These are phyloP conservation scores for Sugiyamaella floridensis DNA, from an alignment of 805 yeast genomes.

Conservation along the genomic window DNA sequence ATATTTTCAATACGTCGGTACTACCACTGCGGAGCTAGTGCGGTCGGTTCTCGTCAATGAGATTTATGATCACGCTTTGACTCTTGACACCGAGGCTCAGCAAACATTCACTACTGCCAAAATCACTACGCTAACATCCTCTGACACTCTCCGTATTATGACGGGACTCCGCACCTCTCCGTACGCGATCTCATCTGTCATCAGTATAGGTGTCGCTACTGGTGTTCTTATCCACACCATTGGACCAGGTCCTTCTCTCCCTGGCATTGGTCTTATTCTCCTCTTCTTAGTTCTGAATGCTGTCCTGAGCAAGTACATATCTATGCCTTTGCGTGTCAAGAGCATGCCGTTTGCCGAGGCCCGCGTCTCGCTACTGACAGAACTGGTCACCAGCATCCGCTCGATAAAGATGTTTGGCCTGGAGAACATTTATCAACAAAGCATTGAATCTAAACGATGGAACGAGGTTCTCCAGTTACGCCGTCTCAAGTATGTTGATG, in stretches of 20 bases:
- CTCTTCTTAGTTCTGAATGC: constrained; percentile 28
- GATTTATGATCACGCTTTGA: constrained; percentile 58
- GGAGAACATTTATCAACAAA: constrained; percentile 64
- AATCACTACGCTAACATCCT: constrained; percentile 62
- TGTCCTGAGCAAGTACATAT: constrained; percentile 27
- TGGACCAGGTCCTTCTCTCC: constrained; percentile 54
- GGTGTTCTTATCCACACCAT: constrained; percentile 53
- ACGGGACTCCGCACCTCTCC: constrained; percentile 60
- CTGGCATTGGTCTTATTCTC: constrained; percentile 47
- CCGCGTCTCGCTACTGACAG: constrained; percentile 70
- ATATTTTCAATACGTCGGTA: constrained; percentile 50
- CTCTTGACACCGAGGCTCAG: constrained; percentile 45
- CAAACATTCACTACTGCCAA: constrained; percentile 53
- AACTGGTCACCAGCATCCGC: constrained; percentile 69
- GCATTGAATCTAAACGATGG: constrained; percentile 45
- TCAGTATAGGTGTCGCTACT: constrained; percentile 50
- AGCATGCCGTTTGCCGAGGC: constrained; percentile 56
- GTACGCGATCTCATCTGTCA: constrained; percentile 51
- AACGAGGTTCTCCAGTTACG: constrained; percentile 56
- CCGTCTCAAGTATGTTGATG: constrained; percentile 57
- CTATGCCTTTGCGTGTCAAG: constrained; percentile 42
- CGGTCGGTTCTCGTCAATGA: constrained; percentile 63
- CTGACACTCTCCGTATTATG: constrained; percentile 67
- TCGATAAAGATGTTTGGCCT: constrained; percentile 80
- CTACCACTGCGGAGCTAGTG: constrained; percentile 42